Conservation (phyloP, 768 basidiomycete genomes). For the Galerina marginata region DNA sequence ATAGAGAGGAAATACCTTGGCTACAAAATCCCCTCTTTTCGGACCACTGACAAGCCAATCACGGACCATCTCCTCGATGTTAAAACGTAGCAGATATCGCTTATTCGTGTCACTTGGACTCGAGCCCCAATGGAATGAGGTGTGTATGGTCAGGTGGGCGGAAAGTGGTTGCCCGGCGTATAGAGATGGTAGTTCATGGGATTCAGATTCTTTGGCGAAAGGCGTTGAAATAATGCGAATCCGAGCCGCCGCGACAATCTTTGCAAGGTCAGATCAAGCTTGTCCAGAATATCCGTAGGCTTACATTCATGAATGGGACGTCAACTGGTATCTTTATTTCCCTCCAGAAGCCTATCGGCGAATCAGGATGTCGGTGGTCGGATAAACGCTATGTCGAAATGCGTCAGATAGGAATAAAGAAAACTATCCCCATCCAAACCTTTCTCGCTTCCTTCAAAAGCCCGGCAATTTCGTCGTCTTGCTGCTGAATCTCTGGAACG, state of each 20-base stretch:
- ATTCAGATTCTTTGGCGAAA: constrained; percentile 36
- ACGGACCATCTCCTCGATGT: constrained; percentile 78
- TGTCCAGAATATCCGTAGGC: constrained; percentile 30
- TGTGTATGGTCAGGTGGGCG: constrained; percentile 66
- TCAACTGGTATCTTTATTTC: constrained; percentile 86
- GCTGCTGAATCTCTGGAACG: constrained; percentile 49
- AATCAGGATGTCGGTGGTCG: constrained; percentile 45
- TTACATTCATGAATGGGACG: constrained; percentile 79
- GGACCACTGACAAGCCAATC: constrained; percentile 92
- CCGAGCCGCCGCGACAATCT: constrained; percentile 72
- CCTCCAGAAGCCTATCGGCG: constrained; percentile 65
- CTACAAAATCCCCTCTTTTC: constrained; percentile 84
- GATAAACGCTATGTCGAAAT: constrained; percentile 43
- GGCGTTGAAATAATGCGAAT: constrained; percentile 55
- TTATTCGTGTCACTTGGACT: constrained; percentile 42
- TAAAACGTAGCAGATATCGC: constrained; percentile 71
- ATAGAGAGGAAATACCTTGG: constrained; percentile 50
- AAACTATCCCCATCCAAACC: constrained; percentile 23
- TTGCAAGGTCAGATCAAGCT: constrained; percentile 9
- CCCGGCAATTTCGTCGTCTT: constrained; percentile 32
- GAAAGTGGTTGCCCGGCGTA: constrained; percentile 92
- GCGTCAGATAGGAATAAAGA: not conserved
- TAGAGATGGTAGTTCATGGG: constrained; percentile 43
- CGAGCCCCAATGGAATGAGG: constrained; percentile 80
- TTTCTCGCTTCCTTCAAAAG: constrained; percentile 38